Evolutionary conservation across 495 filamentous ascomycete genomes (phyloP).

Genomic region (Talaromyces wortmannii): DNA sequence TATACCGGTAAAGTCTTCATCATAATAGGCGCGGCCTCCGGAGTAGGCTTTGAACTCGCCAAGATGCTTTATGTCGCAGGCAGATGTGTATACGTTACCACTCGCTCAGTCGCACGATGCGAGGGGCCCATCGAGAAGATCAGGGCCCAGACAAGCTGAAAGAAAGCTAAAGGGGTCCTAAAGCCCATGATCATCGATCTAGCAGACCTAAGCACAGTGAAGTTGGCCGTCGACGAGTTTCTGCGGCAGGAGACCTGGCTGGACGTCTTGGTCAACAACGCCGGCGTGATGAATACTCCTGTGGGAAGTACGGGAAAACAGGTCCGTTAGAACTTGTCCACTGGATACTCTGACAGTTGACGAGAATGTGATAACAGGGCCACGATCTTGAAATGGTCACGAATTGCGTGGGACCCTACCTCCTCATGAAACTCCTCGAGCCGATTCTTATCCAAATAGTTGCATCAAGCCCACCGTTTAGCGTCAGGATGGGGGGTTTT

Average conservation of each 20-base stretch:
- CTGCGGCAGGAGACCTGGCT: conserved; percentile 30
- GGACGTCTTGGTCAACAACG: conserved; percentile 51
- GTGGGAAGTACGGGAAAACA: conserved; percentile 8
- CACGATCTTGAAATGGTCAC: conserved; percentile 31
- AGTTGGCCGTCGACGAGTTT: conserved; percentile 33
- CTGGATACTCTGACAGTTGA: background rate
- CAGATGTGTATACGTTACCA: conserved; percentile 35
- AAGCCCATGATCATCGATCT: conserved; percentile 40
- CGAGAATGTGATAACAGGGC: conserved; percentile 18
- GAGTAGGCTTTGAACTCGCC: conserved; percentile 34
- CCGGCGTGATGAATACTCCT: conserved; percentile 34
- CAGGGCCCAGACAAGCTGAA: conserved; percentile 2
- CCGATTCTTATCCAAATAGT: conserved; percentile 17
- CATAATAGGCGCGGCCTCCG: conserved; percentile 32
- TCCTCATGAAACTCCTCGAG: conserved; percentile 23
- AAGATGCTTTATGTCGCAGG: conserved; percentile 31
- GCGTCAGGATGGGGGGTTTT: conserved; percentile 26
- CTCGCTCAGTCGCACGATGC: conserved; percentile 28
- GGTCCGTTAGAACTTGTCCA: background rate
- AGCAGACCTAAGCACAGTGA: conserved; percentile 41
- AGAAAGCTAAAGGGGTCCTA: conserved; percentile 17
- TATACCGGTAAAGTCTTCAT: conserved; percentile 20
- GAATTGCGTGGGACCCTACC: conserved; percentile 27
- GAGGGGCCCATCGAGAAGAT: conserved; percentile 25
- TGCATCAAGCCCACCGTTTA: background rate